Conservation (phyloP, 371 early-diverging fungal genomes). For the Rhizopus arrhizus region DNA sequence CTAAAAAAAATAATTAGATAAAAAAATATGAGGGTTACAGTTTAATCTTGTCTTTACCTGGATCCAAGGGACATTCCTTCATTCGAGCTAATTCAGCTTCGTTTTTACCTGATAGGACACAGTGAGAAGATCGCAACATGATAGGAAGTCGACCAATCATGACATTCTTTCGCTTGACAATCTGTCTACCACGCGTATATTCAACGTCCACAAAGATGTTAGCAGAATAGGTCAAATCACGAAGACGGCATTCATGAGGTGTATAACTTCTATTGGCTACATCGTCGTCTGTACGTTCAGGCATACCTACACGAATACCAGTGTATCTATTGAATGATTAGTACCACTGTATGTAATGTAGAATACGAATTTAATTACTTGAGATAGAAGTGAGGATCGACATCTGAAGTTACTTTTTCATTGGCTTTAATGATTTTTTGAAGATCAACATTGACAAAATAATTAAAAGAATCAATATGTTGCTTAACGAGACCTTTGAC, state of each 20-base stretch:
- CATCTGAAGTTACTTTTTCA: slow-evolving; percentile 95
- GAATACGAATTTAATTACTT: slow-evolving; percentile 59
- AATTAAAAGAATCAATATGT: slow-evolving; percentile 99
- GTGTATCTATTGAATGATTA: slow-evolving; percentile 69
- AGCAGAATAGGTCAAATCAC: slow-evolving; percentile 98
- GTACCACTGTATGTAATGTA: neutral
- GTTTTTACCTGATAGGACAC: slow-evolving; percentile 80
- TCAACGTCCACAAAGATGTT: slow-evolving; percentile 97
- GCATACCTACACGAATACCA: slow-evolving; percentile 88
- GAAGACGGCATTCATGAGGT: slow-evolving; percentile 98
- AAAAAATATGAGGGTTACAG: neutral
- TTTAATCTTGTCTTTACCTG: slow-evolving; percentile 53
- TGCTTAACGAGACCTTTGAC: slow-evolving; percentile 99
- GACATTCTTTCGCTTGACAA: slow-evolving; percentile 85
- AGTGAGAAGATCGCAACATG: slow-evolving; percentile 95
- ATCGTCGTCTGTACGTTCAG: slow-evolving; percentile 83
- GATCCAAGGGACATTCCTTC: slow-evolving; percentile 98
- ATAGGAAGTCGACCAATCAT: slow-evolving; percentile 98
- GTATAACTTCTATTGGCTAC: slow-evolving; percentile 77
- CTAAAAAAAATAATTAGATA: slow-evolving; percentile 16
- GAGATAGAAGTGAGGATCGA: slow-evolving; percentile 97
- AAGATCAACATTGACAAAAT: slow-evolving; percentile 96
- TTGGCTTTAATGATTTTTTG: slow-evolving; percentile 96
- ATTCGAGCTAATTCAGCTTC: slow-evolving; percentile 83
- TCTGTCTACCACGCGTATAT: slow-evolving; percentile 90